Evolutionary conservation across 2,329 filamentous ascomycete species (phyloP).

Genomic region (Fragosphaeria purpurea): DNA sequence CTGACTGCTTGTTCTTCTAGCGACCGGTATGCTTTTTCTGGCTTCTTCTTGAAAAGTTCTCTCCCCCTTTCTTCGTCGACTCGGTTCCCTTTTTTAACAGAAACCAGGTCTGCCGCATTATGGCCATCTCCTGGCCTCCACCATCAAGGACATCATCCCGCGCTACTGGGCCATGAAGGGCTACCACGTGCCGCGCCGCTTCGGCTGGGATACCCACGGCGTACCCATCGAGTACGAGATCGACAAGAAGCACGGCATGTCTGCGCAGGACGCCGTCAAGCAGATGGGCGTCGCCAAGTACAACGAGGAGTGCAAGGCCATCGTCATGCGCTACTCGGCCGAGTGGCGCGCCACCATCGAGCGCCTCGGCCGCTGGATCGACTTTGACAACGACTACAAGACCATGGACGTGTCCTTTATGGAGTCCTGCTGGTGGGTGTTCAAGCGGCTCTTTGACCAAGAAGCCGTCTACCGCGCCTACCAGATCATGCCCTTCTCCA

Average conservation of each 20-base stretch:
- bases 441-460: slow-evolving; percentile 87
- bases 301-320: slow-evolving; percentile 82
- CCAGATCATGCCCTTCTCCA: slow-evolving; percentile 92
- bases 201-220: slow-evolving; percentile 92
- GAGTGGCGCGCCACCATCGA: slow-evolving; percentile 89
- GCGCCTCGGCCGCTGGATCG: slow-evolving; percentile 86
- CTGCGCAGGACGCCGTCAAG: slow-evolving; percentile 71
- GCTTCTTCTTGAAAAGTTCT: not conserved
- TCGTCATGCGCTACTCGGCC: slow-evolving; percentile 80
- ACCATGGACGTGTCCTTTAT: slow-evolving; percentile 94
- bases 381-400: slow-evolving; percentile 98
- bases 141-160: slow-evolving; percentile 95
- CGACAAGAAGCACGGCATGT: slow-evolving; percentile 88
- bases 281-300: slow-evolving; percentile 82
- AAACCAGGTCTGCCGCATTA: slow-evolving; percentile 36
- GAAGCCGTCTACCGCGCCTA: slow-evolving; percentile 82
- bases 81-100: slow-evolving; percentile 1
- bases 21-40: slow-evolving; percentile 2
- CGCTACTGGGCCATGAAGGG: slow-evolving; percentile 75
- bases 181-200: slow-evolving; percentile 80
- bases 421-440: slow-evolving; percentile 96
- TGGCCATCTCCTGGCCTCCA: slow-evolving; percentile 74
- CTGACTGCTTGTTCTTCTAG: not conserved
- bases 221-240: slow-evolving; percentile 95
- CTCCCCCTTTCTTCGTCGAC: not conserved